These are phyloP conservation scores for Trametes versicolor DNA, from an alignment of 1,284 basidiomycete genomes.

Conservation along the genomic window DNA sequence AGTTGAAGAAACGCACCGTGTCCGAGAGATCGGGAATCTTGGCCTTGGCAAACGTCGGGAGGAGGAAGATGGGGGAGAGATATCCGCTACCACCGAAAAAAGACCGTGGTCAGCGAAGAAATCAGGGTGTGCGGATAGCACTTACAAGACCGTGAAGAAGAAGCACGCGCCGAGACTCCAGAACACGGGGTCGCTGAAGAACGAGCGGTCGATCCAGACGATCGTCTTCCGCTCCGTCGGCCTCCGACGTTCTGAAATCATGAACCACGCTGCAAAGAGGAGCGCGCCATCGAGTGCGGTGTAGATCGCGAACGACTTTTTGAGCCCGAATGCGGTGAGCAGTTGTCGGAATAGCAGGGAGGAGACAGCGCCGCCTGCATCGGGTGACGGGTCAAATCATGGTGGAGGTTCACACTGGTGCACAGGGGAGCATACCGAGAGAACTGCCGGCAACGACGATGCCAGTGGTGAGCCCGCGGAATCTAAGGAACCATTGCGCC, in stretches of 20 bases:
- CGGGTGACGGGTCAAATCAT: not conserved
- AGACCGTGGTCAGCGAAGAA: not conserved
- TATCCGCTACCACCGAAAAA: slow-evolving; percentile 24
- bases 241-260: slow-evolving; percentile 32
- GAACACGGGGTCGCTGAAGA: slow-evolving; percentile 35
- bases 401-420: no score
- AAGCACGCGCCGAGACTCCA: slow-evolving; percentile 34
- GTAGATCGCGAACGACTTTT: slow-evolving; percentile 35
- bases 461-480: slow-evolving; percentile 31
- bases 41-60: slow-evolving; percentile 34
- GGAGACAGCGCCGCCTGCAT: slow-evolving; percentile 30
- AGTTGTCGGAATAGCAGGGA: slow-evolving; percentile 29
- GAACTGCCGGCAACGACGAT: slow-evolving; percentile 37
- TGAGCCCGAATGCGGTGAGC: slow-evolving; percentile 29
- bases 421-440: slow-evolving; percentile 20
- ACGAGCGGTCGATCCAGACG: slow-evolving; percentile 34
- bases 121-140: not conserved
- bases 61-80: slow-evolving; percentile 32
- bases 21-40: slow-evolving; percentile 28
- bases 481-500: slow-evolving; percentile 36
- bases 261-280: slow-evolving; percentile 30
- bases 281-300: slow-evolving; percentile 27
- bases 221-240: slow-evolving; percentile 23
- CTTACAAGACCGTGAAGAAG: slow-evolving; percentile 34
- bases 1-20: slow-evolving; percentile 19